Evolutionary conservation across 257 asterid genomes (phyloP).

Genomic region (Jaltomata sinuosa): DNA sequence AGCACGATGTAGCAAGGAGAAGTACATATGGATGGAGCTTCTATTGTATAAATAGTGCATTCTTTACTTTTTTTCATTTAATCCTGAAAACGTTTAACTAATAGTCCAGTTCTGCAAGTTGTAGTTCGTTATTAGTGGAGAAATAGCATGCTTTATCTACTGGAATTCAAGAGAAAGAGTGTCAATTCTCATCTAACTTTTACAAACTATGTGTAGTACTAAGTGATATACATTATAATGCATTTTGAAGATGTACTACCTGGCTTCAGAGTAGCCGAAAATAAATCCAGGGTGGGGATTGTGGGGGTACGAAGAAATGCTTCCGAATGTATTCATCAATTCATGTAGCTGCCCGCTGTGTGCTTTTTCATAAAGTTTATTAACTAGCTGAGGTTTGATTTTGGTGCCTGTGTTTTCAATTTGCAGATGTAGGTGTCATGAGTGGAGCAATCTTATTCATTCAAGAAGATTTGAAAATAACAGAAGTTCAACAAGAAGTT

Average conservation of each 20-base stretch:
- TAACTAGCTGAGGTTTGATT: not conserved
- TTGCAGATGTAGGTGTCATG: conserved; percentile 93
- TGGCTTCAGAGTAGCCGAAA: not conserved
- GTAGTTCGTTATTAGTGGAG: not conserved
- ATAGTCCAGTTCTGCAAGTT: not conserved
- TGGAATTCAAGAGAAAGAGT: not conserved
- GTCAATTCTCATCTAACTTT: not conserved
- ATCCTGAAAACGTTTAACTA: not conserved
- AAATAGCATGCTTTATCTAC: not conserved
- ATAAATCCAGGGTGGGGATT: not conserved
- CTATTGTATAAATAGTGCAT: not conserved
- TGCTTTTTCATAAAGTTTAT: not conserved
- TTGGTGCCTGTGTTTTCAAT: not conserved
- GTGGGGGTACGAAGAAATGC: not conserved
- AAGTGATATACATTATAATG: not conserved
- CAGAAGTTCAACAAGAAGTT: conserved; percentile 76
- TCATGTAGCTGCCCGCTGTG: not conserved
- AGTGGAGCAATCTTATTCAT: conserved; percentile 89
- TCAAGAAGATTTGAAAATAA: conserved; percentile 61
- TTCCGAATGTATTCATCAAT: not conserved
- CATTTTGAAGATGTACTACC: not conserved
- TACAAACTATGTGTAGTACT: not conserved
- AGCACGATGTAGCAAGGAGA: not conserved
- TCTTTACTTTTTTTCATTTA: not conserved
- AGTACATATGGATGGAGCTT: not conserved